phyloP scores from a whole-genome alignment of 1,284 basidiomycete species.

The Puccinia horiana region DNA sequence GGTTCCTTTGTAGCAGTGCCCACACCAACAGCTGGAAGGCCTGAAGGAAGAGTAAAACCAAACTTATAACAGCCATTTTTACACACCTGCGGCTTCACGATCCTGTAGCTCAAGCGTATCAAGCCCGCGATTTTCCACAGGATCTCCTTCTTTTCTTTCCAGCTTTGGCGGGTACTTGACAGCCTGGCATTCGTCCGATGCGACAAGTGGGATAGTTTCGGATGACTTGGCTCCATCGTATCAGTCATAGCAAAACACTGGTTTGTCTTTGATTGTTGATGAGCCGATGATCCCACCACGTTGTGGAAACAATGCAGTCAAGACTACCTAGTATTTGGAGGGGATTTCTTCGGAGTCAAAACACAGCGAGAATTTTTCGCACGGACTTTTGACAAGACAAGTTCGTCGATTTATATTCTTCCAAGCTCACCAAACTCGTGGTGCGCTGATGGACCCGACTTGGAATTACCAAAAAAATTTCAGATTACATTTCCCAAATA shows the following conservation, averaged over 20 bases:
- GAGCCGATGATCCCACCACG: too few species aligned
- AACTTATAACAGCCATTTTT: neutral
- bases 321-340: too few species aligned
- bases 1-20: neutral
- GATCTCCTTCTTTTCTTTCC: slow-evolving; percentile 9
- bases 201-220: neutral
- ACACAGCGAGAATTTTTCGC: too few species aligned
- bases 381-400: too few species aligned
- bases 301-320: too few species aligned
- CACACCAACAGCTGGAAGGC: neutral
- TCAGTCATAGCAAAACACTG: neutral
- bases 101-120: slow-evolving; percentile 4
- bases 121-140: neutral
- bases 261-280: too few species aligned
- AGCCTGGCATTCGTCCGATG: neutral
- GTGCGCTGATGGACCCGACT: neutral
- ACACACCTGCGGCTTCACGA: neutral
- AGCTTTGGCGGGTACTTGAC: neutral
- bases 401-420: neutral
- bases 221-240: neutral
- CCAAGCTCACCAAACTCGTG: too few species aligned
- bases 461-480: neutral
- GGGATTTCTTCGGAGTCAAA: too few species aligned
- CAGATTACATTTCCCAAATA: neutral
- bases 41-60: neutral